Evolutionary conservation across 805 yeast species (phyloP).

Genomic region (Ogataea populi-albae): DNA sequence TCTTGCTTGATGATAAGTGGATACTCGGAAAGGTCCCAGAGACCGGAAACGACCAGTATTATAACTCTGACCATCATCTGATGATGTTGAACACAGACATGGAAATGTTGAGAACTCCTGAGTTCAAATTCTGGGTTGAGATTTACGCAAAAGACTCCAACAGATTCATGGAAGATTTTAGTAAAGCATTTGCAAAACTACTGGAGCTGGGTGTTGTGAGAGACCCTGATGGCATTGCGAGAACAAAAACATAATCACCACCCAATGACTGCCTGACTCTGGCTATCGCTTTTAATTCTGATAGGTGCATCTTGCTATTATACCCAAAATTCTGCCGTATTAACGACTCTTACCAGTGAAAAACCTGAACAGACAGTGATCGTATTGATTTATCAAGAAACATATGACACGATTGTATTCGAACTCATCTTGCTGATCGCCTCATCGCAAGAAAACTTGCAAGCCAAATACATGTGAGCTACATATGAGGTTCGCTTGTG

Average conservation of each 20-base stretch:
- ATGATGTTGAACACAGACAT: slow-evolving; percentile 90
- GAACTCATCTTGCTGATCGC: no score
- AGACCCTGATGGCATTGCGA: slow-evolving; percentile 32
- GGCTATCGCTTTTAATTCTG: no score
- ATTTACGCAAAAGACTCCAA: slow-evolving; percentile 65
- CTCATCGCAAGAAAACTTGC: no score
- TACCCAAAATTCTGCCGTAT: no score
- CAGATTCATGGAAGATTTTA: slow-evolving; percentile 60
- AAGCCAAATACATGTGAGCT: no score
- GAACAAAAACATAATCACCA: slow-evolving; percentile 25
- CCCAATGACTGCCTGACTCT: no score
- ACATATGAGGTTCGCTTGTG: no score
- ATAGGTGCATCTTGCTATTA: no score
- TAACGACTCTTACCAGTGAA: no score
- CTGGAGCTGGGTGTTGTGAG: slow-evolving; percentile 43
- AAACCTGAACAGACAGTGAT: no score
- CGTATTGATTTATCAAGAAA: no score
- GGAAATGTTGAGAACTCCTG: slow-evolving; percentile 57
- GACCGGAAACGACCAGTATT: slow-evolving; percentile 41
- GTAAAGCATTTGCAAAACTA: slow-evolving; percentile 63
- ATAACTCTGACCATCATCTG: slow-evolving; percentile 38
- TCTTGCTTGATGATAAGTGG: slow-evolving; percentile 50
- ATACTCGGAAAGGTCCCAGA: slow-evolving; percentile 36
- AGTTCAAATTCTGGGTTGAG: slow-evolving; percentile 59
- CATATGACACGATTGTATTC: no score